Conservation (phyloP, 148 eudicot genomes). For the Dianthus caryophyllus region DNA sequence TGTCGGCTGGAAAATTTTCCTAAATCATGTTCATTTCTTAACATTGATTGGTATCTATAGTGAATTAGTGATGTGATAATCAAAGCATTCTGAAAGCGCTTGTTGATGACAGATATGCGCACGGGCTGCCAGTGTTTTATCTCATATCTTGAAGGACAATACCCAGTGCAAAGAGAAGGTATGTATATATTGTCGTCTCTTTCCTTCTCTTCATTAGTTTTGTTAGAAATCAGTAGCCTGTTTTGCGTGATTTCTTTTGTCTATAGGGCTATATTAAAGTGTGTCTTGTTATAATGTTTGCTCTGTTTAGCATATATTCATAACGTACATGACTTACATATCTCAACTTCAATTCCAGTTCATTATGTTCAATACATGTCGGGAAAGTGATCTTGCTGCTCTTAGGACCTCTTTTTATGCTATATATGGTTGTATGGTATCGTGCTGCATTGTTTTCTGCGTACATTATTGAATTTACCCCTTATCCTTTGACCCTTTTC, state of each 20-base stretch:
- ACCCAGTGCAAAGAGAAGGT: conserved; percentile 85
- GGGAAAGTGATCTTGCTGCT: neutral
- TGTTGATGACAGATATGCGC: conserved; percentile 58
- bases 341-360: neutral
- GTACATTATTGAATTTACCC: neutral
- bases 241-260: neutral
- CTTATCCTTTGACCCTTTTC: neutral
- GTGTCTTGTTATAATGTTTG: conserved; percentile 3
- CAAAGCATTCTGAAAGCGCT: conserved; percentile 5
- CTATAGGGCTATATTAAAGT: neutral
- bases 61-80: conserved; percentile 12
- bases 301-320: neutral
- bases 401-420: neutral
- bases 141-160: conserved; percentile 75
- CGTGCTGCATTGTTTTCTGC: neutral
- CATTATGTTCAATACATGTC: neutral
- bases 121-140: conserved; percentile 82
- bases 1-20: neutral
- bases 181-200: conserved; percentile 20
- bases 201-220: neutral
- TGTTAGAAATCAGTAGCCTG: neutral
- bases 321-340: neutral
- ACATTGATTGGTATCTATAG: neutral
- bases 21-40: neutral
- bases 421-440: neutral